Base-by-base conservation (phyloP, 2,329 filamentous ascomycete genomes). In the Blumeriella jaapii region DNA sequence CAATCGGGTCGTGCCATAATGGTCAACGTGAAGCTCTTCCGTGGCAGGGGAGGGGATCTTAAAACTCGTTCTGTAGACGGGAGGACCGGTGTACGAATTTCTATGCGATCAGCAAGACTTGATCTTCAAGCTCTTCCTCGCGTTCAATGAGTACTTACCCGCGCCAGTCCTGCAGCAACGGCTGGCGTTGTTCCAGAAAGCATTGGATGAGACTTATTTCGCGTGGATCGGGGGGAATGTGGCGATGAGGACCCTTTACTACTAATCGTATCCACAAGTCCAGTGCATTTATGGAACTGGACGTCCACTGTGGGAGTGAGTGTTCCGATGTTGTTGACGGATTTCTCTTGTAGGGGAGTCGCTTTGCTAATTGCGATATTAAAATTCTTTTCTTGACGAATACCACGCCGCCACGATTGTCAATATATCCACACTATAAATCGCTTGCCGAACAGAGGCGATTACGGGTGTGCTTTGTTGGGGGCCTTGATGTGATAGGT, bases 261-360 rank as follows among this genome's bases (percentile, higher is more conserved):
- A 87, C 56, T 89, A n/a, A 77, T 50, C 68, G 82, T 0, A 68
- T 89, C 3, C 82, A 89, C 57, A 84, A 73, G 44, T 81, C 81
- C 0, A 80, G 87, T 0, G 63, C 84, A 0, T 61, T 87, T 2
- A 62, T 79, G 33, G 82, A 89, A 63, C 82, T 89, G 49, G 82
- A 87, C 49, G 79, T 85, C 51, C 82, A 87, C 55, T 82, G 74
- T 0, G 81, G 82, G 0, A 51, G 49, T 51, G 40, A 50, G 47
- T 51, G n/a, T 7, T 30, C 13, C 15, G 12, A 24, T 6, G 6
- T 22, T 22, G 11, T 22, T 22, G 11, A 6, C n/a, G n/a, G n/a
- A n/a, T n/a, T n/a, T 22, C 11, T 24, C 4, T 24, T 8, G 10
- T 8, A n/a, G 20, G 20, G 22, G 22, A 24, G 22, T n/a, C 12